Conservation (phyloP, 2,329 filamentous ascomycete species). For the Xylaria sp. region DNA sequence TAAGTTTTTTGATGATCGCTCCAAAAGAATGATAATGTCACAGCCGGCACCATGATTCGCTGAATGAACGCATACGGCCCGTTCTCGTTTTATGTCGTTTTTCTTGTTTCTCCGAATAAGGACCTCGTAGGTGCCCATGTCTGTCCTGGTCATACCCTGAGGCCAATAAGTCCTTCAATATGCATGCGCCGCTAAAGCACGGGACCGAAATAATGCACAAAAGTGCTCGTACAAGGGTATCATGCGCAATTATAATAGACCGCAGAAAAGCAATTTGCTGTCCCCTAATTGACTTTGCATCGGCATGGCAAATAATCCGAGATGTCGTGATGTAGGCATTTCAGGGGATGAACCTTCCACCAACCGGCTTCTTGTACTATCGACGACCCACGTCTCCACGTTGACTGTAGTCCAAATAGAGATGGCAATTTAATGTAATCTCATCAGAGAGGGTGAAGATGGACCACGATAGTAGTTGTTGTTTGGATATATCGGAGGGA, state of each 20-base stretch:
- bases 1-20: not conserved
- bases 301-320: conserved; percentile 10
- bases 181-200: conserved; percentile 22
- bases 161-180: conserved; percentile 11
- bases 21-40: not conserved
- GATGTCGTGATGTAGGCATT: conserved; percentile 1
- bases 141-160: not conserved
- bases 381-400: conserved; percentile 16
- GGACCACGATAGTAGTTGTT: conserved; percentile 35
- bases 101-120: not conserved
- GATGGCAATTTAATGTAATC: conserved; percentile 34
- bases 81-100: not conserved
- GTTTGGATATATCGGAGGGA: conserved; percentile 42
- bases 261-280: conserved; percentile 26
- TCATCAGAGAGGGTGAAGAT: conserved; percentile 40
- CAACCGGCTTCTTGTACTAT: not conserved
- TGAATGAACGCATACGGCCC: conserved; percentile 13
- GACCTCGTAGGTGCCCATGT: not conserved
- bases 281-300: conserved; percentile 15
- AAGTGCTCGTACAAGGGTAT: conserved; percentile 33
- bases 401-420: conserved; percentile 32
- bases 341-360: not conserved
- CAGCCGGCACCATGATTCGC: conserved; percentile 1
- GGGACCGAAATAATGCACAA: conserved; percentile 14
- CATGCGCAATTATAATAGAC: conserved; percentile 26